Evolutionary conservation across 1,284 basidiomycete species (phyloP).

Genomic region (Cryptococcus jaspeensis): DNA sequence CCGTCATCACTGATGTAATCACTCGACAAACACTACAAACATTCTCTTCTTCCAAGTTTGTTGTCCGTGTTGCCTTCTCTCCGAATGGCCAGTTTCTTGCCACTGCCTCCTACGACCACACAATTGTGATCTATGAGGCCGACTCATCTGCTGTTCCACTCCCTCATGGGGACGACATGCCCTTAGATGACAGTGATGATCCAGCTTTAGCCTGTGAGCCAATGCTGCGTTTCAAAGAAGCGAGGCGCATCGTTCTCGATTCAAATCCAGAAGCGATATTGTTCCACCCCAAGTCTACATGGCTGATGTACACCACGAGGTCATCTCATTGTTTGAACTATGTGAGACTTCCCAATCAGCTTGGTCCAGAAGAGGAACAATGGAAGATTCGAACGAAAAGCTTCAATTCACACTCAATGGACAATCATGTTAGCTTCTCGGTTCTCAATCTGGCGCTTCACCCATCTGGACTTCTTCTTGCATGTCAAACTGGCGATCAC

Average conservation of each 20-base stretch:
- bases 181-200: slow-evolving; percentile 40
- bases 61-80: slow-evolving; percentile 47
- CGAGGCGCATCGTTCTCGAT: slow-evolving; percentile 30
- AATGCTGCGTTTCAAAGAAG: slow-evolving; percentile 32
- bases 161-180: slow-evolving; percentile 19
- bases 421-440: slow-evolving; percentile 55
- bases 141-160: slow-evolving; percentile 8
- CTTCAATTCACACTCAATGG: slow-evolving; percentile 49
- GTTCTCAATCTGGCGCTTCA: slow-evolving; percentile 60
- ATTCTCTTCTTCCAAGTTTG: slow-evolving; percentile 45
- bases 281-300: slow-evolving; percentile 33
- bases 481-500: slow-evolving; percentile 51
- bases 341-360: slow-evolving; percentile 17
- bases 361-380: neutral
- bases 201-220: slow-evolving; percentile 38
- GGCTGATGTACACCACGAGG: slow-evolving; percentile 42
- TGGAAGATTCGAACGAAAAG: slow-evolving; percentile 34
- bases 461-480: slow-evolving; percentile 44
- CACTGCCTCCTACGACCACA: slow-evolving; percentile 49
- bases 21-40: slow-evolving; percentile 40
- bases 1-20: slow-evolving; percentile 44
- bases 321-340: slow-evolving; percentile 42
- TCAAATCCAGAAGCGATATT: slow-evolving; percentile 49
- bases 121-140: slow-evolving; percentile 42
- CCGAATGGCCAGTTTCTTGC: slow-evolving; percentile 42